Evolutionary conservation across 495 filamentous ascomycete genomes (phyloP), one percentile per base, ranked within the genome.

Genomic region (Penicillium salamii): DNA sequence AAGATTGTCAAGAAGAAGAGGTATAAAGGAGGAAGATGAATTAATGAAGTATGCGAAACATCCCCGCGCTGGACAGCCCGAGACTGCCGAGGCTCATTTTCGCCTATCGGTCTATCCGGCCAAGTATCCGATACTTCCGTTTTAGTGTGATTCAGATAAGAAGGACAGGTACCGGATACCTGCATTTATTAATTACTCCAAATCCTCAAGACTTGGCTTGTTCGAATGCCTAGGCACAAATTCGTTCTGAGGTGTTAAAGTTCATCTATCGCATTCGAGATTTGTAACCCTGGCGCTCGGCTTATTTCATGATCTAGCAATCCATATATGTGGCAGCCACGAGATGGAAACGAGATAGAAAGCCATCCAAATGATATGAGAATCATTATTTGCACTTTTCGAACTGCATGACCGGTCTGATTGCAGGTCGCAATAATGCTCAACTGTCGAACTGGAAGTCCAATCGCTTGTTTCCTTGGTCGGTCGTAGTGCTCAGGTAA

Each of bases 401-500:
- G 23, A 26, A 8, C 23, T 26, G 4, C 3, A 26, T 26, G 8
- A 26, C 23, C 8, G 23, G 8, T 26, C 8, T 26, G 23, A 8
- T 26, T 26, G 3, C 23, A 26, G 23, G 3, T n/a, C n/a, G n/a
- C 23, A 12, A 32, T 11, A 7, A 12, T 12, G 29, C 18, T 39
- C 19, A 62, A 42, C 43, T 53, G 34, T 60, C 66, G 44, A 70
- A 71, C 39, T 51, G 33, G 50, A 70, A 71, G 39, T 71, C 67
- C 44, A 70, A 45, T 31, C 61, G 63, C 46, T 70, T 71, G 33
- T 66, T 67, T 7, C 68, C 69, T 46, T 66, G 50, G 42, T 72
- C 66, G n/a, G 43, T 67, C 6, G 66, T 69, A 6, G 55, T 67
- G 12, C 54, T 52, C 14, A 68, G 37, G 55, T 70, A 72, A 13